A percentile compares a stretch with the other conserved stretches of the same genome.
These are phyloP conservation scores for Echinochloa phyllopogon DNA, from an alignment of 176 grass and related monocot species.

Conservation along the genomic window DNA sequence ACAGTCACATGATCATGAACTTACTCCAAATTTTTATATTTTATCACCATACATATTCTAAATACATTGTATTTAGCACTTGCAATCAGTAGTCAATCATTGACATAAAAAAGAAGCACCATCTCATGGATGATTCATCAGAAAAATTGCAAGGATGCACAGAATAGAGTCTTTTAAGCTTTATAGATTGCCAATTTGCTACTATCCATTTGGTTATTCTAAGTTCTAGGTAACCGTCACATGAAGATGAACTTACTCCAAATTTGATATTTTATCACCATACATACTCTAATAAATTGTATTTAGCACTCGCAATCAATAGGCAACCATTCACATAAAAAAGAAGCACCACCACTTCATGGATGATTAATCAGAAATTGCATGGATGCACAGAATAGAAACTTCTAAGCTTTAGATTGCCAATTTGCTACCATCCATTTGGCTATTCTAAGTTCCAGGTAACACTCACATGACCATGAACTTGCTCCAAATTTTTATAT, in stretches of 20 bases:
- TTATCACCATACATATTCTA: background rate
- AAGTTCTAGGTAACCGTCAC: background rate
- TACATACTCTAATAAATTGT: background rate
- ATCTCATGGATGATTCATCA: background rate
- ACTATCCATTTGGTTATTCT: background rate
- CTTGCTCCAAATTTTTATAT: background rate
- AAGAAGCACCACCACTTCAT: background rate
- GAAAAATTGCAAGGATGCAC: background rate
- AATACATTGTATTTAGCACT: background rate
- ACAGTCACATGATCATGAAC: background rate
- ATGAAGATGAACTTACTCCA: background rate
- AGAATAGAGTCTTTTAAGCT: background rate
- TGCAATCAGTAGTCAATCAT: background rate
- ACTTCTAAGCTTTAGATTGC: background rate
- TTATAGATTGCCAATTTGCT: background rate
- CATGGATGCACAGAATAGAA: background rate
- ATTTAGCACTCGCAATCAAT: background rate
- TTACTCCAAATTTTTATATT: background rate
- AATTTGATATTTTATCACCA: background rate
- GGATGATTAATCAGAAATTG: conserved; percentile 16
- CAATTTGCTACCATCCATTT: background rate
- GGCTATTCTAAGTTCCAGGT: conserved; percentile 4
- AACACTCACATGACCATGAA: background rate
- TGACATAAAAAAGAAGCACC: background rate
- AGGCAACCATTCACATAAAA: background rate